These are phyloP conservation scores for Lizanozyma gosingica DNA, from an alignment of 1,139 yeast genomes.

Conservation along the genomic window DNA sequence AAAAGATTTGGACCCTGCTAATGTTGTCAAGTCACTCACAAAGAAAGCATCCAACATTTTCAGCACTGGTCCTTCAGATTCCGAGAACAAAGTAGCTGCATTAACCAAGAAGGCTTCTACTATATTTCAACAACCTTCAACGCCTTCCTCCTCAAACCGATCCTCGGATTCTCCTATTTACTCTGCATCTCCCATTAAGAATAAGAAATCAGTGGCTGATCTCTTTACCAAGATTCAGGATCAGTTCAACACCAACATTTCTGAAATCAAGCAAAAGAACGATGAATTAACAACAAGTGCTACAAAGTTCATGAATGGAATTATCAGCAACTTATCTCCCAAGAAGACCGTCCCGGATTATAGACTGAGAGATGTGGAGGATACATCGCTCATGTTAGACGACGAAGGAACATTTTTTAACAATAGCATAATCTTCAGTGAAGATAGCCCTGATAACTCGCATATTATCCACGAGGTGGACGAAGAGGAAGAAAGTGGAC, in stretches of 20 bases:
- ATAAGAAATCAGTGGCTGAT: background rate
- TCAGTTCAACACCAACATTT: conserved; percentile 3
- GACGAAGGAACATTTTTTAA: background rate
- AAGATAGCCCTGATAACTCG: background rate
- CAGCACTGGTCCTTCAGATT: conserved; percentile 2
- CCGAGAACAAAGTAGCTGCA: conserved; percentile 1
- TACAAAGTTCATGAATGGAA: conserved; percentile 9
- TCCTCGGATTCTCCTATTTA: too few relatives aligned
- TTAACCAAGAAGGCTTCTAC: conserved; percentile 7
- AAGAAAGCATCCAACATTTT: conserved; percentile 15
- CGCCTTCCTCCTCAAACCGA: conserved; percentile 1
- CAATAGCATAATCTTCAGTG: background rate
- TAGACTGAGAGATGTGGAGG: background rate
- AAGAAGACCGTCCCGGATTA: conserved; percentile 6
- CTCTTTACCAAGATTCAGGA: background rate
- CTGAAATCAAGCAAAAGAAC: conserved; percentile 4
- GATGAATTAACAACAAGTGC: conserved; percentile 9
- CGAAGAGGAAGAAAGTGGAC: background rate
- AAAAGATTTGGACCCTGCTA: background rate
- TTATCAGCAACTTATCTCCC: conserved; percentile 10
- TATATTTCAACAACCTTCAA: conserved; percentile 1
- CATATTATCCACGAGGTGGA: background rate
- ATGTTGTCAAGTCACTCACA: background rate
- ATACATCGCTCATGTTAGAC: background rate
- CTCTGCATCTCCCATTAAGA: background rate